Conservation (phyloP, 305 asterid genomes). For the Fraxinus angustifolia region DNA sequence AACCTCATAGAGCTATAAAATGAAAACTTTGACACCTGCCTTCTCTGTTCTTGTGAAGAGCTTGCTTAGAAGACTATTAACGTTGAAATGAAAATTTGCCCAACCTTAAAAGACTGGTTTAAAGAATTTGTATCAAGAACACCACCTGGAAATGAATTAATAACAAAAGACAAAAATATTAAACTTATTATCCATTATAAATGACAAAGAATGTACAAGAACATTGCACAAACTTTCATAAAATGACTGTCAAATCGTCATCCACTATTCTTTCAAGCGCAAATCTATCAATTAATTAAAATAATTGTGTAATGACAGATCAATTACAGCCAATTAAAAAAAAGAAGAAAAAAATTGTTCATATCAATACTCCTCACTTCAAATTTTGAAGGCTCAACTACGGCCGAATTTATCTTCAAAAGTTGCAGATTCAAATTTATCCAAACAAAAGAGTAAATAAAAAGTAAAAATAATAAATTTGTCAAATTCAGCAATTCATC, state of each 20-base stretch:
- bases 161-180: not conserved
- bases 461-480: not conserved
- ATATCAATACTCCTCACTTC: not conserved
- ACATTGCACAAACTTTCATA: constrained; percentile 16
- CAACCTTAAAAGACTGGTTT: constrained; percentile 6
- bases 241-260: constrained; percentile 3
- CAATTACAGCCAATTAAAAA: constrained; percentile 17
- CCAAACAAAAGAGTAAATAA: not conserved
- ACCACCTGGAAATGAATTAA: constrained; percentile 26
- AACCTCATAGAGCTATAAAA: constrained; percentile 18
- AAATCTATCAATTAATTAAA: constrained; percentile 22
- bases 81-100: constrained; percentile 19
- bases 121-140: constrained; percentile 16
- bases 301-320: constrained; percentile 17
- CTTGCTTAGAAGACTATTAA: constrained; percentile 22
- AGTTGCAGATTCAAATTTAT: constrained; percentile 19
- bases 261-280: constrained; percentile 22
- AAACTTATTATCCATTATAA: not conserved
- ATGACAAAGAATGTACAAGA: constrained; percentile 7
- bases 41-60: constrained; percentile 28
- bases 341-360: not conserved
- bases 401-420: constrained; percentile 14
- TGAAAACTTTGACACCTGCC: constrained; percentile 25
- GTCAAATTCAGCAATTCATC: constrained; percentile 1
- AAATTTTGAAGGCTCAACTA: constrained; percentile 3